A percentile compares a stretch with the other conserved stretches of the same genome.
Conservation (phyloP, 805 yeast genomes). For the Yamadazyma sp. region DNA sequence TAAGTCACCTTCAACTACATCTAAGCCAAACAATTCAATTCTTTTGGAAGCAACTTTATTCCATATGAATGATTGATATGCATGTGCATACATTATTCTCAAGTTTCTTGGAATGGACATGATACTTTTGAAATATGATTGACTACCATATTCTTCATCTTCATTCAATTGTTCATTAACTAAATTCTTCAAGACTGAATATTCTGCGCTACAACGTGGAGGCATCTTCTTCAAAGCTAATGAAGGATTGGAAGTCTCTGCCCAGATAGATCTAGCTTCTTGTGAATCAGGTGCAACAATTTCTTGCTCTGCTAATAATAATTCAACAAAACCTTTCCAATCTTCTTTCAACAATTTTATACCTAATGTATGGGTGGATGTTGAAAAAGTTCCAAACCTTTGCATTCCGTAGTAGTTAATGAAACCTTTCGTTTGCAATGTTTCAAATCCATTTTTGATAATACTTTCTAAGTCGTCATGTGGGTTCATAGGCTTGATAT, state of each 20-base stretch:
- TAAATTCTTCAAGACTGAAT: constrained; percentile 61
- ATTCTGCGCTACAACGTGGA: constrained; percentile 81
- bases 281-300: constrained; percentile 77
- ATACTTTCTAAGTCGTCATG: constrained; percentile 36
- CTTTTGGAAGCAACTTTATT: constrained; percentile 79
- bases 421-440: constrained; percentile 69
- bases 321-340: constrained; percentile 77
- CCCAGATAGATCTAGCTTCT: constrained; percentile 83
- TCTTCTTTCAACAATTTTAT: constrained; percentile 63
- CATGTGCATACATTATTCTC: constrained; percentile 94
- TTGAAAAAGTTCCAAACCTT: constrained; percentile 92
- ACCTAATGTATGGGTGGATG: constrained; percentile 88
- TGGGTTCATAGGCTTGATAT: constrained; percentile 45
- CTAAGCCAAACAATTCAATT: constrained; percentile 63
- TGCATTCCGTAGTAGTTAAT: constrained; percentile 98
- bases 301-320: constrained; percentile 82
- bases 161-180: constrained; percentile 47
- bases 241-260: constrained; percentile 61
- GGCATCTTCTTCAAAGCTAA: constrained; percentile 78
- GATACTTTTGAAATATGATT: constrained; percentile 73
- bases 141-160: constrained; percentile 42
- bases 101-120: constrained; percentile 89
- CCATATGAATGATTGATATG: constrained; percentile 97
- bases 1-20: constrained; percentile 78
- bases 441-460: constrained; percentile 50